Evolutionary conservation across 139 green algal genomes (phyloP).

Genomic region (Auxenochlorella pyrenoidosa): DNA sequence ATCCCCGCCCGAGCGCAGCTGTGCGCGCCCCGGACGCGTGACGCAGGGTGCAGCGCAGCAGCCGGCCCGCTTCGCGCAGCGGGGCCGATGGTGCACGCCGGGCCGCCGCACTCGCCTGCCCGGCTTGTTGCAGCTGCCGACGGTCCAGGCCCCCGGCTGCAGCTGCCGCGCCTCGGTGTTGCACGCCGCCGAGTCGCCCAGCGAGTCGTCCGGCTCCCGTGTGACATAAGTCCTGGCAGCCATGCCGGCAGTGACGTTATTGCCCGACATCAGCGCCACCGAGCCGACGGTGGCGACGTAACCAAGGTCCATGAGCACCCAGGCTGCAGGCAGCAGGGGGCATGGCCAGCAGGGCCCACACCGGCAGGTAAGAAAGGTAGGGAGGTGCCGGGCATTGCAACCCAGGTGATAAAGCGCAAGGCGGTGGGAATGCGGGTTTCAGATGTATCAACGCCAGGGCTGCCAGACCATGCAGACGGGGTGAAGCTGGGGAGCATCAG

Average conservation of each 20-base stretch:
- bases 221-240: background rate
- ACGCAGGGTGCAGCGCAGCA: background rate
- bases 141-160: background rate
- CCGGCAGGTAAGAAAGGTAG: too few relatives aligned
- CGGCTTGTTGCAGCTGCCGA: slow-evolving; percentile 15
- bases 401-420: too few relatives aligned
- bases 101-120: background rate
- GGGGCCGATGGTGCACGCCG: background rate
- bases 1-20: too few relatives aligned
- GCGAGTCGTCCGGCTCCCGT: background rate
- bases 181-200: slow-evolving; percentile 31
- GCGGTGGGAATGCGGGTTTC: too few relatives aligned
- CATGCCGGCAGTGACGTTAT: background rate
- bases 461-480: too few relatives aligned
- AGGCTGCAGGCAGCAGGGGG: background rate
- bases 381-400: too few relatives aligned
- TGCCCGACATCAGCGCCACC: background rate
- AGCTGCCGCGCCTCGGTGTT: background rate
- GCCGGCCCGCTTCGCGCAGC: too few relatives aligned
- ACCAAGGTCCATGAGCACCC: background rate
- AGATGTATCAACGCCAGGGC: too few relatives aligned
- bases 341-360: background rate
- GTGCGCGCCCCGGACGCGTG: background rate
- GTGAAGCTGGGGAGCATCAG: too few relatives aligned
- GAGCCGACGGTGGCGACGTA: background rate